Evolutionary conservation across 176 grass and related monocot species (phyloP).

Genomic region (Triticum turgidum): DNA sequence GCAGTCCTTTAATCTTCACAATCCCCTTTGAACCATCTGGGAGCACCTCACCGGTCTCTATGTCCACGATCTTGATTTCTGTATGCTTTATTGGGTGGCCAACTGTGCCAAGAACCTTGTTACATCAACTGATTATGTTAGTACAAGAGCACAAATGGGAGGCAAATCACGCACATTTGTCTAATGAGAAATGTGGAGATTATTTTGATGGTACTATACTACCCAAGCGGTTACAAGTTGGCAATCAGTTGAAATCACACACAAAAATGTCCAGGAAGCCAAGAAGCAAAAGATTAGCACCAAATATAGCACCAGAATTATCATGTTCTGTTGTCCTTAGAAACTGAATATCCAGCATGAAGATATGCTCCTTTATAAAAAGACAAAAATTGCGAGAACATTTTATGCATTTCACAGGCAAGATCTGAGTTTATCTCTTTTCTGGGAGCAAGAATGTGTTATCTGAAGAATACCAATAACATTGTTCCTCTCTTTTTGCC

Average conservation of each 20-base stretch:
- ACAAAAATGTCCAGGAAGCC: not conserved
- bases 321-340: not conserved
- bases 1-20: slow-evolving; percentile 88
- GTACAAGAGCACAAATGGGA: not conserved
- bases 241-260: not conserved
- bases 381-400: not conserved
- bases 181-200: not conserved
- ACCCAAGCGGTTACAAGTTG: not conserved
- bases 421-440: not conserved
- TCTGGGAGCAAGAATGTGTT: not conserved
- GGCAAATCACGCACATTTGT: not conserved
- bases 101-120: slow-evolving; percentile 88
- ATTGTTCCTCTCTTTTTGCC: not conserved
- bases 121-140: slow-evolving; percentile 27
- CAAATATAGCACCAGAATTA: not conserved
- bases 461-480: not conserved
- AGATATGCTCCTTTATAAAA: not conserved
- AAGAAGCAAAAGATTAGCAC: not conserved
- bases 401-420: too few species aligned
- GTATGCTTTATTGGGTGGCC: slow-evolving; percentile 76
- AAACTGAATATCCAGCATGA: not conserved
- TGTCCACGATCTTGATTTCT: slow-evolving; percentile 80
- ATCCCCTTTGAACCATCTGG: slow-evolving; percentile 90
- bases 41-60: slow-evolving; percentile 57
- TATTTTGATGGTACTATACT: not conserved